Evolutionary conservation across 1,284 basidiomycete species (phyloP).

Genomic region (Vanrija sp.): DNA sequence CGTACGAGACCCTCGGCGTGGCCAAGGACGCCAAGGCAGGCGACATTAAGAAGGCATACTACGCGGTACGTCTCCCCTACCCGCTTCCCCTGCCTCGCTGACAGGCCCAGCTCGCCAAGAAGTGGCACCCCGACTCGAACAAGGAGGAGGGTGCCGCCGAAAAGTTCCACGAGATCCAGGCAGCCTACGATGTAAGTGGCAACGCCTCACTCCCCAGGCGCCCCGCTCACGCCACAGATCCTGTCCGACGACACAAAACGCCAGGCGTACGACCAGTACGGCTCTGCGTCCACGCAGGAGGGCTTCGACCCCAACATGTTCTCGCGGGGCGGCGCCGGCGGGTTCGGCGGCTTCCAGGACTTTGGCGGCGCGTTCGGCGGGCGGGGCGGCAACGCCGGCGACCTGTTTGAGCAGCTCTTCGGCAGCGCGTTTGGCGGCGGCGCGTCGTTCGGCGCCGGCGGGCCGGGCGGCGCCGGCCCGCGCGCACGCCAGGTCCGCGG

Average conservation of each 20-base stretch:
- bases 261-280: conserved; percentile 88
- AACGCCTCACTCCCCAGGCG: not conserved
- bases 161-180: conserved; percentile 94
- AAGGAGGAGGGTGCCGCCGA: conserved; percentile 86
- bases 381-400: conserved; percentile 54
- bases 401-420: conserved; percentile 88
- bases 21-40: conserved; percentile 73
- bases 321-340: conserved; percentile 57
- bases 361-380: conserved; percentile 65
- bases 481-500: conserved; percentile 60
- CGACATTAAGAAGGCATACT: conserved; percentile 97
- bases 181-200: conserved; percentile 83
- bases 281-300: conserved; percentile 85
- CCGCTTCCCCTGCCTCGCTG: conserved; percentile 5
- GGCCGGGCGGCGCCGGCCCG: conserved; percentile 51
- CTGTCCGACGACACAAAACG: conserved; percentile 93
- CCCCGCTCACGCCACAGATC: conserved; percentile 55
- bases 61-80: conserved; percentile 60
- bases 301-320: conserved; percentile 89
- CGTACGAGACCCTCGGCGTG: conserved; percentile 87
- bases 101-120: conserved; percentile 78
- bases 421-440: conserved; percentile 56
- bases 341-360: conserved; percentile 64
- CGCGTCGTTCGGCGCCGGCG: conserved; percentile 38
- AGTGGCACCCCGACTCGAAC: conserved; percentile 97